Evolutionary conservation across 1,284 basidiomycete genomes (phyloP).

Genomic region (Mycosarcoma maydis): DNA sequence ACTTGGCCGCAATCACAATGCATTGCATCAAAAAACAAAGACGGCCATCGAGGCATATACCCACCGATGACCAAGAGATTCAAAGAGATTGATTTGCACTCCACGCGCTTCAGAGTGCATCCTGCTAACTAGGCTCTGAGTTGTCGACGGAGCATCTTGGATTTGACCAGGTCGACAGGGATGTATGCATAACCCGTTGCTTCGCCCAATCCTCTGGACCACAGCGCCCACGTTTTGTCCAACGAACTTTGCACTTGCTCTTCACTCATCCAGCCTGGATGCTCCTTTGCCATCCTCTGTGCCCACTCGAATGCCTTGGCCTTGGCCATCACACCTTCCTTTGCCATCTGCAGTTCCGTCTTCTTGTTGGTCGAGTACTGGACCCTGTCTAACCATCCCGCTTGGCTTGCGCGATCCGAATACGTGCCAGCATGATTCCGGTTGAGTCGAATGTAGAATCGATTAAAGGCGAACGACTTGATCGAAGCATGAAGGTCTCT

Average conservation of each 20-base stretch:
- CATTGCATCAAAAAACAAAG: too few relatives aligned
- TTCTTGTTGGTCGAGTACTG: background rate
- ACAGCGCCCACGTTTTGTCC: background rate
- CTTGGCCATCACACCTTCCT: background rate
- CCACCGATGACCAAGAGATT: too few relatives aligned
- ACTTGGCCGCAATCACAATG: too few relatives aligned
- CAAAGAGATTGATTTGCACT: too few relatives aligned
- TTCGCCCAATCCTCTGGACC: background rate
- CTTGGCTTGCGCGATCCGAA: too few relatives aligned
- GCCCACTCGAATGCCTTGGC: background rate
- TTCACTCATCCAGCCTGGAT: background rate
- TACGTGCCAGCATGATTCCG: background rate
- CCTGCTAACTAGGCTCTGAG: too few relatives aligned
- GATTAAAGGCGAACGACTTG: background rate
- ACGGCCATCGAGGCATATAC: too few relatives aligned
- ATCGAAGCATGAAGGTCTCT: background rate
- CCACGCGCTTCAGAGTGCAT: too few relatives aligned
- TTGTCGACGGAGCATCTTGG: slow-evolving; percentile 9
- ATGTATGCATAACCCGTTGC: background rate
- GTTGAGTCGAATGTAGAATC: background rate
- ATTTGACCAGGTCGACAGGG: background rate
- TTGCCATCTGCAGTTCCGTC: background rate
- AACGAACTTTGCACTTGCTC: background rate
- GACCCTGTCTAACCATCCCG: background rate
- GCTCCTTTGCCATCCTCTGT: background rate